Percentiles rank a stretch among this genome's conserved stretches.
These are phyloP conservation scores for Aspergillus thermomutatus DNA, from an alignment of 2,329 filamentous ascomycete species.

Conservation along the genomic window DNA sequence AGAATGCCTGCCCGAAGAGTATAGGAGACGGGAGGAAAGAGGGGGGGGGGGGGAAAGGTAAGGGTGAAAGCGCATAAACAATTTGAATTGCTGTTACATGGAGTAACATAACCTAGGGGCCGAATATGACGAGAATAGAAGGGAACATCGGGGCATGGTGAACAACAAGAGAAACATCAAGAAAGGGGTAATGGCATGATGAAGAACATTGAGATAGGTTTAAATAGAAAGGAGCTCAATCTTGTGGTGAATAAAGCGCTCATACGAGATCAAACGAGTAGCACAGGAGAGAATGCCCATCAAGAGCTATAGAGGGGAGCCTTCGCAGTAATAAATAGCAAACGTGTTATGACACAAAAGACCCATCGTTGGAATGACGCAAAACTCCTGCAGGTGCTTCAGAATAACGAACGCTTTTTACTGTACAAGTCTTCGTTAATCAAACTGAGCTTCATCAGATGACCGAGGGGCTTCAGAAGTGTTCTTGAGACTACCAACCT, in stretches of 20 bases:
- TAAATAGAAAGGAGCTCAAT: conserved; percentile 29
- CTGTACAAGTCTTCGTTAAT: conserved; percentile 21
- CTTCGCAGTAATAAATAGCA: conserved; percentile 35
- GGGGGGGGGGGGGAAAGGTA: conserved; percentile 21
- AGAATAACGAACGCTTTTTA: conserved; percentile 40
- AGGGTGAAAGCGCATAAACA: conserved; percentile 27
- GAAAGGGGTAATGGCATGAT: conserved; percentile 7
- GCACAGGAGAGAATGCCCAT: conserved; percentile 42
- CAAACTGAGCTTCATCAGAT: conserved; percentile 6
- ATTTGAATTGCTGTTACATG: conserved; percentile 39
- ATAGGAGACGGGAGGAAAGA: conserved; percentile 13
- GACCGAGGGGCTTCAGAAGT: conserved; percentile 10
- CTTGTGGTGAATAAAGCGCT: conserved; percentile 39
- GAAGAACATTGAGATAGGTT: conserved; percentile 15
- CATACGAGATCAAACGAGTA: conserved; percentile 40
- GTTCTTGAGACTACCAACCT: conserved; percentile 48
- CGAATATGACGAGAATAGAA: conserved; percentile 16
- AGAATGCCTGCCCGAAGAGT: conserved; percentile 43
- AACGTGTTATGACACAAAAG: conserved; percentile 38
- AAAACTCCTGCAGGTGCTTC: conserved; percentile 44
- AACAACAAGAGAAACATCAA: conserved; percentile 6
- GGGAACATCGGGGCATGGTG: conserved; percentile 12
- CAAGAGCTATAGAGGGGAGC: conserved; percentile 41
- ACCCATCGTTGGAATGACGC: conserved; percentile 42
- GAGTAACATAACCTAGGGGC: conserved; percentile 29